Evolutionary conservation across 2,329 filamentous ascomycete genomes (phyloP).

Genomic region (Blastomyces gilchristii): DNA sequence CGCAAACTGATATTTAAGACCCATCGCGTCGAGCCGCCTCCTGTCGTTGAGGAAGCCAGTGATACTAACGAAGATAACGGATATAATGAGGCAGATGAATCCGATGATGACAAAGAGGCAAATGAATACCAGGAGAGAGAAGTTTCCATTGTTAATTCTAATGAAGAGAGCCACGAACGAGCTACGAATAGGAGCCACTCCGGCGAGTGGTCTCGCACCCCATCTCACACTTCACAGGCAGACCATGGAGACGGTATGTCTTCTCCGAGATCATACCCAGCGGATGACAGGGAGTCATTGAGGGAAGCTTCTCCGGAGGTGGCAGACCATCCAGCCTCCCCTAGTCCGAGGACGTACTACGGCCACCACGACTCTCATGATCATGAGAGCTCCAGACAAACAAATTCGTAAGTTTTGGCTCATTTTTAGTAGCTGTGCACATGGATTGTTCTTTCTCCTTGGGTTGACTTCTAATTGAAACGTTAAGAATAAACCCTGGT

Average conservation of each 20-base stretch:
- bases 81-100: neutral
- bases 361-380: neutral
- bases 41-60: constrained; percentile 11
- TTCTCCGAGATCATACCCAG: neutral
- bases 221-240: neutral
- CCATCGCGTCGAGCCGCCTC: constrained; percentile 22
- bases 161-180: constrained; percentile 2
- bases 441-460: neutral
- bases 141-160: neutral
- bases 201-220: neutral
- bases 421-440: neutral
- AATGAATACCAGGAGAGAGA: neutral
- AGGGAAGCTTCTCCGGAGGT: neutral
- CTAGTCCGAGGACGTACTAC: neutral
- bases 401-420: neutral
- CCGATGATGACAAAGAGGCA: neutral
- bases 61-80: neutral
- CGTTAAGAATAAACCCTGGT: neutral
- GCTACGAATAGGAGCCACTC: neutral
- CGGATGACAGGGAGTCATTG: neutral
- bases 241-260: neutral
- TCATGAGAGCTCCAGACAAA: neutral
- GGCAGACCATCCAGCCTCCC: neutral
- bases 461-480: neutral
- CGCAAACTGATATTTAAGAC: constrained; percentile 23